A percentile compares a stretch with the other conserved stretches of the same genome.
Evolutionary conservation across 495 filamentous ascomycete species (phyloP).

Genomic region (Xylaria flabelliformis): DNA sequence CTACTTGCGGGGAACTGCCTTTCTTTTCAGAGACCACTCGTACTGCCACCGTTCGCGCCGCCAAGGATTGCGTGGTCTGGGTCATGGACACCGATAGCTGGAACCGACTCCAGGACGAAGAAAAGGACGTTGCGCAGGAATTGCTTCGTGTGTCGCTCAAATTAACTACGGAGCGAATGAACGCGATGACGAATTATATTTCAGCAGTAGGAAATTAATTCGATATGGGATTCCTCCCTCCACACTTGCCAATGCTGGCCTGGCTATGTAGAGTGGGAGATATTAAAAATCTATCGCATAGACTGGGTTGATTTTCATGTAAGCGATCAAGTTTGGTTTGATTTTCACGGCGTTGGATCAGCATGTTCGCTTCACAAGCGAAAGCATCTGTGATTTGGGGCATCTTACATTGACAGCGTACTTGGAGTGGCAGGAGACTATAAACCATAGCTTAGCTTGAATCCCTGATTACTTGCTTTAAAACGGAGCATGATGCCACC

Average conservation of each 20-base stretch:
- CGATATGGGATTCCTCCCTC: not conserved
- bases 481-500: not conserved
- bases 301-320: not conserved
- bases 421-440: not conserved
- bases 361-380: not conserved
- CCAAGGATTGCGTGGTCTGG: conserved; percentile 85
- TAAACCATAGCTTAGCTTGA: not conserved
- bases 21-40: conserved; percentile 91
- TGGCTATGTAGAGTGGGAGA: not conserved
- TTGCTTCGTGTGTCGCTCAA: conserved; percentile 83
- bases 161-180: conserved; percentile 87
- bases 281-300: not conserved
- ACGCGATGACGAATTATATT: conserved; percentile 74
- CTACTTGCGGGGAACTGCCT: conserved; percentile 93
- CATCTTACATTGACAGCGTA: not conserved
- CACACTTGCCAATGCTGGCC: not conserved
- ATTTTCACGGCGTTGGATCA: conserved; percentile 5
- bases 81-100: conserved; percentile 72
- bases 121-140: conserved; percentile 81
- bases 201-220: conserved; percentile 41
- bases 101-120: conserved; percentile 68
- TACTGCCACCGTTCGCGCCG: conserved; percentile 83
- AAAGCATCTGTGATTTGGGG: conserved; percentile 5
- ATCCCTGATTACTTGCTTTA: not conserved
- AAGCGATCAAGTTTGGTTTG: not conserved